Conservation (phyloP, 768 basidiomycete species). For the Phylloporus arenicola region DNA sequence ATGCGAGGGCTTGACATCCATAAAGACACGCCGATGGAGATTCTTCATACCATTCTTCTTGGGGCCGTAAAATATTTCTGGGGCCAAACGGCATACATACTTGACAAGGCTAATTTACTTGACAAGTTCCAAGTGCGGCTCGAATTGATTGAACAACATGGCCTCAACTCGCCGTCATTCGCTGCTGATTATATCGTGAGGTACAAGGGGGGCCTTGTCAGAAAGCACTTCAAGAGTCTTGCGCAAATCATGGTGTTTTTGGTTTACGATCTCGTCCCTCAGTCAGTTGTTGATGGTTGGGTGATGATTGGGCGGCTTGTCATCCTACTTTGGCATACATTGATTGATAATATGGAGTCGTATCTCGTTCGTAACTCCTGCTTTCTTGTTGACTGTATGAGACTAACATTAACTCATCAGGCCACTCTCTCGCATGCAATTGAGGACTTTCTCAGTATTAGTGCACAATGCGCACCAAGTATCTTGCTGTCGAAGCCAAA, state of each 20-base stretch:
- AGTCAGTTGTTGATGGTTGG: slow-evolving; percentile 22
- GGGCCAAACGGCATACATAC: slow-evolving; percentile 10
- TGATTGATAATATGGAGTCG: no score
- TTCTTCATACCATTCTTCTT: background rate
- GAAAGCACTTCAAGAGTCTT: slow-evolving; percentile 31
- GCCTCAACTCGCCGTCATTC: slow-evolving; percentile 23
- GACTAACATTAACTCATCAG: no score
- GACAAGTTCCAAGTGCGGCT: slow-evolving; percentile 21
- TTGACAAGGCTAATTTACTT: slow-evolving; percentile 21
- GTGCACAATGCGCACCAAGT: slow-evolving; percentile 20
- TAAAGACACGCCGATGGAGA: no score
- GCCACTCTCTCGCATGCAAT: slow-evolving; percentile 18
- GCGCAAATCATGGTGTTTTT: slow-evolving; percentile 28
- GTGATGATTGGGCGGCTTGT: slow-evolving; percentile 32
- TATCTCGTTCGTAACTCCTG: no score
- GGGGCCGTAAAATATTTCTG: slow-evolving; percentile 30
- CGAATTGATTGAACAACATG: slow-evolving; percentile 18
- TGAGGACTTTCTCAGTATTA: slow-evolving; percentile 20
- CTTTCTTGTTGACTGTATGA: no score
- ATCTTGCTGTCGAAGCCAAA: slow-evolving; percentile 26
- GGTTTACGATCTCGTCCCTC: slow-evolving; percentile 29
- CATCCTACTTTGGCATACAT: slow-evolving; percentile 26
- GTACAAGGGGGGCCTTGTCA: slow-evolving; percentile 29
- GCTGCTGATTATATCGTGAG: slow-evolving; percentile 29
- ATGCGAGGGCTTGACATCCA: no score